Evolutionary conservation across 306 rosid species (phyloP).

Genomic region (Amphicarpaea edgeworthii): DNA sequence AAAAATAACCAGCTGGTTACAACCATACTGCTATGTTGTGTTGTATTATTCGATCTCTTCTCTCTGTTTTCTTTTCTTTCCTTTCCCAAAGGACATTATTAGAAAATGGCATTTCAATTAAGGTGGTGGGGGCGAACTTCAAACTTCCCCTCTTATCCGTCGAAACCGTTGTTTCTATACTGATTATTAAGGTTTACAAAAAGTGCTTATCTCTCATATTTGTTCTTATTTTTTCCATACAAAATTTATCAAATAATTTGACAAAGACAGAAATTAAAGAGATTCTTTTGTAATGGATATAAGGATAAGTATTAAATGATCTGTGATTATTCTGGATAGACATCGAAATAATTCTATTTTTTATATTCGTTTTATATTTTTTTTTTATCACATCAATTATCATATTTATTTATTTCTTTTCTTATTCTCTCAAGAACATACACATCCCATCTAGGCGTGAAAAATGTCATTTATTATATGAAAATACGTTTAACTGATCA

Average conservation of each 20-base stretch:
- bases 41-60: not conserved
- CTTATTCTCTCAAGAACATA: not conserved
- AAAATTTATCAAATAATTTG: slow-evolving; percentile 13
- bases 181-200: not conserved
- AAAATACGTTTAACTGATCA: not conserved
- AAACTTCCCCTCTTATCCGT: not conserved
- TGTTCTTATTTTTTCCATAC: not conserved
- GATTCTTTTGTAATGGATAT: not conserved
- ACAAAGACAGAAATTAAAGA: slow-evolving; percentile 24
- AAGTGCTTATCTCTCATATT: not conserved
- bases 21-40: not conserved
- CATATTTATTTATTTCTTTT: not conserved
- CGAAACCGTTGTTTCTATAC: not conserved
- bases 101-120: not conserved
- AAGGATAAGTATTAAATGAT: slow-evolving; percentile 21
- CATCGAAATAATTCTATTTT: not conserved
- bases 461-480: not conserved
- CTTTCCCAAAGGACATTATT: not conserved
- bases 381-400: not conserved
- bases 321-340: slow-evolving; percentile 18
- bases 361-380: not conserved
- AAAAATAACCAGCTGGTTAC: slow-evolving; percentile 21
- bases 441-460: not conserved
- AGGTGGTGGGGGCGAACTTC: slow-evolving; percentile 5
- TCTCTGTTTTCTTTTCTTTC: not conserved